Percentiles rank a stretch among this genome's conserved stretches.
phyloP scores from a whole-genome alignment of 768 basidiomycete genomes.

The Suillus placidus region DNA sequence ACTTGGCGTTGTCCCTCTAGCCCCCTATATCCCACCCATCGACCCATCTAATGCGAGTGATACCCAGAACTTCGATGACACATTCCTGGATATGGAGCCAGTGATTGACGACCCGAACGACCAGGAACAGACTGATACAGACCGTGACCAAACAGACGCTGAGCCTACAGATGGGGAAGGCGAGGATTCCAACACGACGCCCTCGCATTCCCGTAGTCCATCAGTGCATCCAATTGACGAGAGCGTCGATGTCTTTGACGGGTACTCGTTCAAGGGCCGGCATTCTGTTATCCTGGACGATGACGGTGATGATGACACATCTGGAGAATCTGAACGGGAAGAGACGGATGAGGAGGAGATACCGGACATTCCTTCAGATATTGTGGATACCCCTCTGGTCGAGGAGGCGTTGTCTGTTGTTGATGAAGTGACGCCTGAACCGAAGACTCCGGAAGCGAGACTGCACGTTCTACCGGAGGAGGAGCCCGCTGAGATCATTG shows the following conservation, averaged over 20 bases:
- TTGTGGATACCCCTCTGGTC: conserved; percentile 27
- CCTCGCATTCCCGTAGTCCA: conserved; percentile 78
- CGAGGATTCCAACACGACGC: conserved; percentile 77
- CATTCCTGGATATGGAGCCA: conserved; percentile 95
- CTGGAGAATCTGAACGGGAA: conserved; percentile 38
- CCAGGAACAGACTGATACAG: conserved; percentile 62
- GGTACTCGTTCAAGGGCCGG: conserved; percentile 90
- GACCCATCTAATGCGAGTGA: conserved; percentile 92
- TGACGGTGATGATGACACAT: conserved; percentile 61
- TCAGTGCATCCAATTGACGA: conserved; percentile 62
- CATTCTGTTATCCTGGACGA: conserved; percentile 79
- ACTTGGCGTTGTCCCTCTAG: conserved; percentile 40
- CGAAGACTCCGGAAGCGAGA: conserved; percentile 78
- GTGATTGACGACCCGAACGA: conserved; percentile 80
- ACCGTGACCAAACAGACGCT: conserved; percentile 66
- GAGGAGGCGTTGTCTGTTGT: conserved; percentile 30
- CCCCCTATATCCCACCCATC: conserved; percentile 91
- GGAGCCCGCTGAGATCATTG: conserved; percentile 13
- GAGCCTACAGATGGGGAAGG: conserved; percentile 76
- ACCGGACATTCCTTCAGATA: conserved; percentile 23
- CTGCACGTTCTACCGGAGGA: conserved; percentile 38
- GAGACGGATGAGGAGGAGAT: conserved; percentile 43
- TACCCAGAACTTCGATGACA: conserved; percentile 97
- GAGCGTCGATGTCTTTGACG: conserved; percentile 82
- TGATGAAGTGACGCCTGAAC: conserved; percentile 48